These are phyloP conservation scores for Senna tora DNA, from an alignment of 306 rosid species.

Conservation along the genomic window DNA sequence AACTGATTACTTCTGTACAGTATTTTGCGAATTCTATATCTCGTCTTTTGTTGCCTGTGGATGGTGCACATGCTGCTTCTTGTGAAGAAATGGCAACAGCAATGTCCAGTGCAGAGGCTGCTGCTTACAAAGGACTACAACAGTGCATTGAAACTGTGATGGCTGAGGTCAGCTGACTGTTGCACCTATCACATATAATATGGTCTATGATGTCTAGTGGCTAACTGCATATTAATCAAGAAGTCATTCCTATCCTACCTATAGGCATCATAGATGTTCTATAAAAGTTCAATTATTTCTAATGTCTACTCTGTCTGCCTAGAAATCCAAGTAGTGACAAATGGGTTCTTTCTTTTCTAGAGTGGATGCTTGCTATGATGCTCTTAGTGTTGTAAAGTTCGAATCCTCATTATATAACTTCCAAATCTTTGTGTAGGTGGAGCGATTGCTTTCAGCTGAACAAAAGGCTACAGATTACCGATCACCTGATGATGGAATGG, in stretches of 20 bases:
- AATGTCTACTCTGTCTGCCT: slow-evolving; percentile 25
- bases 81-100: slow-evolving; percentile 99
- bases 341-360: not conserved
- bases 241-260: not conserved
- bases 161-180: slow-evolving; percentile 82
- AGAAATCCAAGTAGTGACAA: slow-evolving; percentile 13
- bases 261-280: not conserved
- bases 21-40: slow-evolving; percentile 93
- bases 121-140: slow-evolving; percentile 94
- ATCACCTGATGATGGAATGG: slow-evolving; percentile 91
- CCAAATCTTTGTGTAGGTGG: slow-evolving; percentile 65
- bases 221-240: slow-evolving; percentile 17
- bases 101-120: slow-evolving; percentile 99
- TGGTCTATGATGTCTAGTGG: slow-evolving; percentile 22
- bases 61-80: slow-evolving; percentile 99
- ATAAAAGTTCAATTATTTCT: not conserved
- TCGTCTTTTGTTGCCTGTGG: slow-evolving; percentile 96
- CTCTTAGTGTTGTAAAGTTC: slow-evolving; percentile 12
- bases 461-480: slow-evolving; percentile 91
- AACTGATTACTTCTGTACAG: slow-evolving; percentile 54
- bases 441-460: slow-evolving; percentile 94
- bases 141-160: slow-evolving; percentile 98
- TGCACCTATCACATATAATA: not conserved
- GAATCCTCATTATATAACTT: slow-evolving; percentile 26
- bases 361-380: slow-evolving; percentile 16